Evolutionary conservation across 1,284 basidiomycete species (phyloP), one percentile per base, ranked within the genome.

Genomic region (Cystobasidium sp.): DNA sequence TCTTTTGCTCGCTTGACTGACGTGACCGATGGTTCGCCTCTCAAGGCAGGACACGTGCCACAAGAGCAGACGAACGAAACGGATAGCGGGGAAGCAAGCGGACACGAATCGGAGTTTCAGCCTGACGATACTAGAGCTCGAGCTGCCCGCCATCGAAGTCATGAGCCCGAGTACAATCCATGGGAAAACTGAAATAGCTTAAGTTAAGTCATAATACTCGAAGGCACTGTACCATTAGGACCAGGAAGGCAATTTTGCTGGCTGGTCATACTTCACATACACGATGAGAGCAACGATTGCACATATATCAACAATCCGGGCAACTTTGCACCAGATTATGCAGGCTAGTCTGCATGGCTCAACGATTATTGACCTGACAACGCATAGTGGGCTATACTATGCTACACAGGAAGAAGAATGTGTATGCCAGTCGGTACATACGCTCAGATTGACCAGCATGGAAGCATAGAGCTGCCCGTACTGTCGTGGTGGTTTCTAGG

Each of bases 151-250:
- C 24, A 68, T 18, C 20, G 6, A 1, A 73, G 69, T 53, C 69
- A 58, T 24, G 70, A 66, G 46, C 70, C 70, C 22, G 70, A 73
- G 10, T 66, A 47, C 63, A 73, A 73, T 53, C 70, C 70, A 9
- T 73, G 70, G 70, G 53, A 65, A 24, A 22, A 20, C 10, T 68
- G 51, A 39, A 12, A 4, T 7, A 20, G 12, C 12, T 2, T 2
- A 31, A 41, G 39, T 14, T 39, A 3, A 6, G 0, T 16, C 12
- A n/a, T 61, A 18, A 20, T 3, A 12, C 8, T 6, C 20, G 12
- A 18, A 22, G 1, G 1, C 31, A 31, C 5, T 31, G 31, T 31
- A 31, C 5, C 5, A 31, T 31, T 31, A 31, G 31, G 31, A 31
- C 31, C 31, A 31, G 31, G 31, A 31, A 31, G 31, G 31, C 31